A percentile compares a stretch with the other conserved stretches of the same genome.
Conservation (phyloP, 768 basidiomycete genomes). For the Boletellus sp. region DNA sequence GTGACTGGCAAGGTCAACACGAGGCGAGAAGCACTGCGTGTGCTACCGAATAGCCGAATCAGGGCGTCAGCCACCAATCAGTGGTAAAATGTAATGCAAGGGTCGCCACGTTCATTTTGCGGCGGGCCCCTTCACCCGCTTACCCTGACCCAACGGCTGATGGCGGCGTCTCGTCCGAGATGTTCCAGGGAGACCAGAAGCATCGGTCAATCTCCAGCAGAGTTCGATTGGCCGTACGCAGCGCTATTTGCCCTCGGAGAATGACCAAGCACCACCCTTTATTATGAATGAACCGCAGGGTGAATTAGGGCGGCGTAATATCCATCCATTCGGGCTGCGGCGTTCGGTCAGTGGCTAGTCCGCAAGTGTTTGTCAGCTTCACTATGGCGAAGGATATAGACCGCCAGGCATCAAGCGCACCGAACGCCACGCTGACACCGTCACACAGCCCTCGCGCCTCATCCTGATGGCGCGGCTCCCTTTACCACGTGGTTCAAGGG, state of each 20-base stretch:
- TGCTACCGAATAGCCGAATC: conserved; percentile 13
- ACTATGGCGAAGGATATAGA: conserved; percentile 4
- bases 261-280: conserved; percentile 15
- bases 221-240: conserved; percentile 6
- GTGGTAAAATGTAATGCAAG: conserved; percentile 12
- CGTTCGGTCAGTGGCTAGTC: conserved; percentile 12
- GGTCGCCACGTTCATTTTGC: conserved; percentile 13
- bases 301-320: conserved; percentile 19
- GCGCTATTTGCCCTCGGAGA: conserved; percentile 9
- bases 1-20: conserved; percentile 27
- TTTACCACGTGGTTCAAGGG: conserved; percentile 2
- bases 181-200: conserved; percentile 13
- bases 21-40: conserved; percentile 27
- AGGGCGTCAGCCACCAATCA: conserved; percentile 15
- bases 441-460: conserved; percentile 13
- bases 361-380: conserved; percentile 22
- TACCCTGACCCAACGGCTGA: conserved; percentile 12
- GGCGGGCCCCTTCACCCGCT: conserved; percentile 11
- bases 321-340: conserved; percentile 16
- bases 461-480: conserved; percentile 5
- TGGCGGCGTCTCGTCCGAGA: conserved; percentile 6
- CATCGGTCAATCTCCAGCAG: conserved; percentile 6
- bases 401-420: conserved; percentile 16
- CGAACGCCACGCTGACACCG: conserved; percentile 13
- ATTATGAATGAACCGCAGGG: conserved; percentile 17